Base-by-base conservation (phyloP, 2,329 filamentous ascomycete genomes). In the Lachnellula subtilissima region DNA sequence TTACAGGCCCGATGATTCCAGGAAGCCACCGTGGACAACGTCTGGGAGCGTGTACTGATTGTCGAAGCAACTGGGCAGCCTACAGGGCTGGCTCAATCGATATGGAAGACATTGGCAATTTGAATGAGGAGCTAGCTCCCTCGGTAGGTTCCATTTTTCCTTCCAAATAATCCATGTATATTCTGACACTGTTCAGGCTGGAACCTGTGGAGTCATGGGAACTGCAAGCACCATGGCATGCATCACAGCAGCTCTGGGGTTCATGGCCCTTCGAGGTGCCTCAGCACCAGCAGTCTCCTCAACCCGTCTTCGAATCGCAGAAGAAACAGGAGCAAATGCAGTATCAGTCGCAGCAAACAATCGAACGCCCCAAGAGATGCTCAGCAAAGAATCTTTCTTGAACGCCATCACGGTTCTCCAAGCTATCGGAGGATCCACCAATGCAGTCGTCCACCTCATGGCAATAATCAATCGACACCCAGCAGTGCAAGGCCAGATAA, bases 1-100 rank as follows among this genome's bases (percentile, higher is more conserved):
- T 89, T 0, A 89, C 86, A 0, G 87, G 87, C 0, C 87, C 87
- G 0, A 90, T 91, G 86, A 84, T 89, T 81, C 85, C 87, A 0
- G 87, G 87, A 0, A 87, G 81, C 40, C 80, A 86, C 59, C 75
- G 78, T 12, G 87, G 87, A 0, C 74, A 76, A 2, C 74, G 87
- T 0, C 79, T 91, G 1, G 87, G 87, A 1, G 87, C 87, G 5
- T 91, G 87, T 59, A 91, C 87, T 0, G 87, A 91, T 63, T 91
- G 87, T 56, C 75, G 87, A 11, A 88, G 82, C 64, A 88, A 87
- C 59, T 91, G 87, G 87, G 87, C 86, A 0, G 79, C 76, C 0
- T 90, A 82, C 55, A 75, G 87, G 17, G 86, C 84, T 0, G 84
- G 84, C 0, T 74, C 77, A 5, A 79, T 89, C 7, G 86, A 89